Evolutionary conservation across 208 protist genomes (phyloP), one percentile per base, ranked within the genome.

Genomic region (Wallacemonas sp.): DNA sequence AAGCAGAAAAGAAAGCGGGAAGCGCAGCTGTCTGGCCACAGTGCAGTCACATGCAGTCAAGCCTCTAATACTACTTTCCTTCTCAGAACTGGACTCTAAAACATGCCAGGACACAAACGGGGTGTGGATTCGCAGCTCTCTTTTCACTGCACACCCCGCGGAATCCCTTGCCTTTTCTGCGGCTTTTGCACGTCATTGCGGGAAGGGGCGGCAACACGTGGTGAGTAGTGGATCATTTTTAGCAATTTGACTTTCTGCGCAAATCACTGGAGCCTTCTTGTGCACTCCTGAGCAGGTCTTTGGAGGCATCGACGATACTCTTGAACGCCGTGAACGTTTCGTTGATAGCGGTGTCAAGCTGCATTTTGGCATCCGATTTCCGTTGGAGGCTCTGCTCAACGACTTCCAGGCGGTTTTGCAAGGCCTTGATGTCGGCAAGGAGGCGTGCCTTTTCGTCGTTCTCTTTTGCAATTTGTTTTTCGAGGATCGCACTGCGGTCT

Each of bases 281-380:
- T 6, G 86, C 80, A 11, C 79, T 84, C 19, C 47, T 64, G 2
- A 97, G 77, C 30, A 97, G 64, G 45, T 84, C 81, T 63, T 85
- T 80, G 0, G 94, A 96, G 39, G 78, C 82, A 11, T 97, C 88
- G n/a, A 97, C 31, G 55, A 97, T 96, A 49, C 79, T 88, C 34
- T 80, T 87, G 59, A 96, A 97, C 0, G 88, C 86, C 8, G 81
- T 67, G 26, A 80, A 92, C 38, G 94, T 97, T 28, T 95, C 84
- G 19, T 63, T 38, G 17, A 97, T 86, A 12, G 86, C 78, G 19
- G 77, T 80, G 68, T 97, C 91, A 30, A 96, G 72, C 27, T 91
- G 84, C 2, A 63, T 60, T 15, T 79, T 73, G 9, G 84, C 80
- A 2, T 67, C 66, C 4, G 72, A 54, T 65, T 95, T 95, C 17